phyloP scores from a whole-genome alignment of 305 asterid species.

The Fraxinus floribunda region DNA sequence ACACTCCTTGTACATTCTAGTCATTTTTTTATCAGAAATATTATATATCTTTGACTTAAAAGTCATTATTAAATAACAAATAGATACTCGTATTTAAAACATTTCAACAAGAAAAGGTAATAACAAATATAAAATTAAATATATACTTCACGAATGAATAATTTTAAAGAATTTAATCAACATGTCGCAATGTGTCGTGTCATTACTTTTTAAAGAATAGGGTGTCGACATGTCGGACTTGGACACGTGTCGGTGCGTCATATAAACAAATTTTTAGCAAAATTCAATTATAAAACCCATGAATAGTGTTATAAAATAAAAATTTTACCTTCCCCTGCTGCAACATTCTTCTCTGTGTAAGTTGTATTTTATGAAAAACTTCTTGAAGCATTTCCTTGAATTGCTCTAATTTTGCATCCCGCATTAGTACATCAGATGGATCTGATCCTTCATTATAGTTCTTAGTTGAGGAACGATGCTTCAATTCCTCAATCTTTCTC shows the following conservation, averaged over 20 bases:
- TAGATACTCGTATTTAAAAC: background rate
- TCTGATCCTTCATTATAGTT: slow-evolving; percentile 24
- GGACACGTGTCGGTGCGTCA: background rate
- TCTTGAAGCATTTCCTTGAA: slow-evolving; percentile 59
- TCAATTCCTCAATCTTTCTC: slow-evolving; percentile 55
- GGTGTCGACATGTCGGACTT: background rate
- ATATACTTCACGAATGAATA: too few species aligned
- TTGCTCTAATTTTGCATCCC: slow-evolving; percentile 44
- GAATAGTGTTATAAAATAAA: background rate
- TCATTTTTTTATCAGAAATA: background rate
- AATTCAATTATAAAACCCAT: background rate
- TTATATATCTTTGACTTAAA: too few species aligned
- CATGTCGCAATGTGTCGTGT: too few species aligned
- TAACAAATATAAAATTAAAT: background rate
- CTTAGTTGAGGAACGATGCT: slow-evolving; percentile 31
- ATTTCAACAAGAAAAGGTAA: background rate
- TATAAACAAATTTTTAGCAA: background rate
- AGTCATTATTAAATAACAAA: too few species aligned
- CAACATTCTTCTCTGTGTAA: slow-evolving; percentile 45
- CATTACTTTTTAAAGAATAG: background rate
- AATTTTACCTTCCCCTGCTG: slow-evolving; percentile 63
- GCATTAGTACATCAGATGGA: slow-evolving; percentile 29
- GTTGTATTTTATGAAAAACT: slow-evolving; percentile 44
- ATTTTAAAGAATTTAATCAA: background rate
- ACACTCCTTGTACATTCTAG: too few species aligned